Evolutionary conservation across 192 early-diverging fungal species (phyloP), one percentile per base, ranked within the genome.

Genomic region (Mortierella antarctica): DNA sequence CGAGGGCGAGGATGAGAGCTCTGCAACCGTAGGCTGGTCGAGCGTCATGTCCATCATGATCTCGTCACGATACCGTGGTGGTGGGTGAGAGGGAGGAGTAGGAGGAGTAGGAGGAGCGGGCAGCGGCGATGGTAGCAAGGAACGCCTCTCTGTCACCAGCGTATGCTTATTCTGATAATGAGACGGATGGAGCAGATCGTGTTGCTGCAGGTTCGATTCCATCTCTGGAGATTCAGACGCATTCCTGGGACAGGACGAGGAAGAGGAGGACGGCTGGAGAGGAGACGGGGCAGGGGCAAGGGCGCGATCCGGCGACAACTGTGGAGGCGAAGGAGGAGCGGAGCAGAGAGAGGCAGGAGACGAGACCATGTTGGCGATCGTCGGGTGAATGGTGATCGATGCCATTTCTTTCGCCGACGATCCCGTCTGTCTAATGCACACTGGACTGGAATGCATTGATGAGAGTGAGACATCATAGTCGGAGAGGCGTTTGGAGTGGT

Each of bases 361-460:
- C 17, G 65, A 61, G 47, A 74, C 72, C 56, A 67, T 65, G 40
- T 67, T 74, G 65, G 65, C 72, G 20, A 67, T 67, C 8, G 74
- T 70, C 2, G 74, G 74, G 52, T 70, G 56, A 53, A 56, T 59
- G 17, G 59, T 71, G 10, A 60, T 20, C 8, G 54, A 20, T 21
- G 31, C 31, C 31, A 2, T 31, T 31, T 31, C 31, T 31, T 1
- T 55, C 2, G 63, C 21, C 18, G 49, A 8, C 11, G 51, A 65
- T 40, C 51, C 9, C 3, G 47, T 52, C 40, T 41, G 18, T 7
- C 40, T 54, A 41, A 53, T 39, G 39, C 50, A 48, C 50, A 3
- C 23, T 63, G 15, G 62, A 48, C n/a, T 63, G 62, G 31, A 31
- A 31, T 31, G 31, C 31, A 31, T 31, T 2, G 31, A 31, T 31